These are phyloP conservation scores for Lentinus brumalis DNA, from an alignment of 768 basidiomycete genomes.

Conservation along the genomic window DNA sequence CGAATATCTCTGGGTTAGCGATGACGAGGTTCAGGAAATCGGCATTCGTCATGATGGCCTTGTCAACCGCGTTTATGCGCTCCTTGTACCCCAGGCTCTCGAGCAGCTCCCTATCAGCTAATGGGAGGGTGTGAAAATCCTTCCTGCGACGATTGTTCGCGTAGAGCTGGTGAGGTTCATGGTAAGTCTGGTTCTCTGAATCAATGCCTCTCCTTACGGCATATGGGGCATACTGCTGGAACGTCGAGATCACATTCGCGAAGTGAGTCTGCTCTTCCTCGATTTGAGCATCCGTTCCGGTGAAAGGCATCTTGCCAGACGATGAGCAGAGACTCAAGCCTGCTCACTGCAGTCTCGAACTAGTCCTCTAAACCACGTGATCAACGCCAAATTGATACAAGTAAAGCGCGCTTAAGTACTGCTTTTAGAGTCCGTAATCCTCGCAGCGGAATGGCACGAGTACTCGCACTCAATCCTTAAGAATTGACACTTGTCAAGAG, in stretches of 20 bases:
- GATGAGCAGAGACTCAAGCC: too few species aligned
- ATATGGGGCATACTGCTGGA: conserved; percentile 73
- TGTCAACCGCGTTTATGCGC: conserved; percentile 79
- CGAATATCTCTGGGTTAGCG: conserved; percentile 81
- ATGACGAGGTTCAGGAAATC: conserved; percentile 76
- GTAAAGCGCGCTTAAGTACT: too few species aligned
- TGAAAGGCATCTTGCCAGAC: conserved; percentile 23
- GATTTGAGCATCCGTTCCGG: conserved; percentile 31
- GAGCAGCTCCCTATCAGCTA: conserved; percentile 69
- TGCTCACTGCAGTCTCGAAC: too few species aligned
- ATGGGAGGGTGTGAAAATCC: conserved; percentile 72
- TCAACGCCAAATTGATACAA: too few species aligned
- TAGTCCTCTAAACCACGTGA: too few species aligned
- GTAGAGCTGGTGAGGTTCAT: conserved; percentile 42
- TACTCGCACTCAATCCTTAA: too few species aligned
- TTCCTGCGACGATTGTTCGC: conserved; percentile 72
- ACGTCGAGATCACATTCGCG: conserved; percentile 71
- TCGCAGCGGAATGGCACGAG: too few species aligned
- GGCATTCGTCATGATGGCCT: conserved; percentile 78
- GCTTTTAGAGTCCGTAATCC: too few species aligned
- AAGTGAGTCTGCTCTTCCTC: conserved; percentile 73
- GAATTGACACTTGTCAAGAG: too few species aligned
- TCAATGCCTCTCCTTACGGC: conserved; percentile 49
- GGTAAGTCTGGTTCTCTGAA: neutral
- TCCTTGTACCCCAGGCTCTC: conserved; percentile 70